Evolutionary conservation across 805 yeast genomes (phyloP).

Genomic region (Barnettozyma wickerhamii): DNA sequence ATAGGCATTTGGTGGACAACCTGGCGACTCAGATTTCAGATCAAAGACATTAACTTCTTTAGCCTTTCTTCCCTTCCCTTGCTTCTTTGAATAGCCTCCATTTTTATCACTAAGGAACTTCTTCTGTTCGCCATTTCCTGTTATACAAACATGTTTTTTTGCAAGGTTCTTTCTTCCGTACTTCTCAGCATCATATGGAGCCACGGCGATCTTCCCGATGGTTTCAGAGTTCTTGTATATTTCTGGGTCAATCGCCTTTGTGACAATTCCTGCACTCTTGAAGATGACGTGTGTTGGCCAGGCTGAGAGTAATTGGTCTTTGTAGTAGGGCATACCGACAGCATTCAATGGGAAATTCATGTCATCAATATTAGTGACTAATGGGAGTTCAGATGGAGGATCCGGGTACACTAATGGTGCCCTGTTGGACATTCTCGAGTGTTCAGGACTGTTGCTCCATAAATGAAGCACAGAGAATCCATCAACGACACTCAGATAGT

Average conservation of each 20-base stretch:
- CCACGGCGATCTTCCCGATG: slow-evolving; percentile 34
- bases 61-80: slow-evolving; percentile 16
- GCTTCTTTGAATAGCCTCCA: slow-evolving; percentile 8
- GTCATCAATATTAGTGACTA: slow-evolving; percentile 37
- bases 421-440: slow-evolving; percentile 38
- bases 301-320: slow-evolving; percentile 69
- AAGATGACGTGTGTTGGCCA: slow-evolving; percentile 69
- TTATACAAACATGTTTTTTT: slow-evolving; percentile 37
- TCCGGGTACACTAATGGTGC: slow-evolving; percentile 56
- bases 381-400: slow-evolving; percentile 30
- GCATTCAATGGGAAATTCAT: slow-evolving; percentile 54
- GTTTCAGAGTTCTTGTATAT: slow-evolving; percentile 35
- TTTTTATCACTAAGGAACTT: slow-evolving; percentile 58
- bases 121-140: slow-evolving; percentile 26
- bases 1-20: slow-evolving; percentile 69
- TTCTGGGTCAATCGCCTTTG: slow-evolving; percentile 45
- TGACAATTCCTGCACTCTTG: slow-evolving; percentile 57
- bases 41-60: slow-evolving; percentile 27
- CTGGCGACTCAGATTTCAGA: slow-evolving; percentile 26
- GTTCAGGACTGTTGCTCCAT: slow-evolving; percentile 55
- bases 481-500: slow-evolving; percentile 68
- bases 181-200: slow-evolving; percentile 53
- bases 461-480: slow-evolving; percentile 39
- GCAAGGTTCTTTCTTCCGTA: slow-evolving; percentile 54
- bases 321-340: slow-evolving; percentile 86